Percentiles rank a stretch among this genome's conserved stretches.
These are phyloP conservation scores for Dactylellina leptospora DNA, from an alignment of 2,329 filamentous ascomycete species.

Conservation along the genomic window DNA sequence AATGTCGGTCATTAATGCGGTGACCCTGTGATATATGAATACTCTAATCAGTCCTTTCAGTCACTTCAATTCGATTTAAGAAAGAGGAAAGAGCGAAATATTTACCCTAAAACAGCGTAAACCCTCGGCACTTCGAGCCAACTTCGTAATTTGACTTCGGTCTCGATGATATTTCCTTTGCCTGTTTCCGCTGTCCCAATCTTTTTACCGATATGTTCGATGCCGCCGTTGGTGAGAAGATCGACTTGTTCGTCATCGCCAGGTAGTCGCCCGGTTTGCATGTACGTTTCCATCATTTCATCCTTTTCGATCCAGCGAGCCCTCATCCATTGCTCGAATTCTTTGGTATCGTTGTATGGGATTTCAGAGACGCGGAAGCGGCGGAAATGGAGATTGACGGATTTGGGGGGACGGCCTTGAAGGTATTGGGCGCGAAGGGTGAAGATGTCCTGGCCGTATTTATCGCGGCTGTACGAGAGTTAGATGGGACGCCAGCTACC, in stretches of 20 bases:
- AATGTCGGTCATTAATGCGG: constrained; percentile 50
- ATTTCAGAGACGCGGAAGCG: constrained; percentile 83
- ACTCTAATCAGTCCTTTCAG: constrained; percentile 35
- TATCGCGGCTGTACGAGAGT: constrained; percentile 70
- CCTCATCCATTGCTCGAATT: constrained; percentile 85
- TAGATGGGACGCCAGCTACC: constrained; percentile 14
- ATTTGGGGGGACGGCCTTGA: constrained; percentile 86
- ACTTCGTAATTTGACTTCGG: constrained; percentile 67
- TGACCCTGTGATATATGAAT: constrained; percentile 34
- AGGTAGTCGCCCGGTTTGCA: constrained; percentile 80
- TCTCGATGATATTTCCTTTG: constrained; percentile 63
- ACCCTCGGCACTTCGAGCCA: constrained; percentile 68
- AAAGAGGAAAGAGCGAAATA: background rate
- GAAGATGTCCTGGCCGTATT: constrained; percentile 91
- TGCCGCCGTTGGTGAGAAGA: constrained; percentile 27
- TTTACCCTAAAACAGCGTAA: constrained; percentile 64
- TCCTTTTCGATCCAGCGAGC: constrained; percentile 94
- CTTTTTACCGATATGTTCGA: constrained; percentile 52
- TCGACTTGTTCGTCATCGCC: constrained; percentile 65
- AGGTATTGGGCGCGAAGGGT: constrained; percentile 87
- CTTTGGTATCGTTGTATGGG: constrained; percentile 75
- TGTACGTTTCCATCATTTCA: constrained; percentile 82
- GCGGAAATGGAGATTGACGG: constrained; percentile 96
- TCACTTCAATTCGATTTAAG: background rate
- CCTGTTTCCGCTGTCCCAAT: constrained; percentile 59